A percentile compares a stretch with the other conserved stretches of the same genome.
These are phyloP conservation scores for Fusarium newnesense DNA, from an alignment of 2,329 filamentous ascomycete genomes.

Conservation along the genomic window DNA sequence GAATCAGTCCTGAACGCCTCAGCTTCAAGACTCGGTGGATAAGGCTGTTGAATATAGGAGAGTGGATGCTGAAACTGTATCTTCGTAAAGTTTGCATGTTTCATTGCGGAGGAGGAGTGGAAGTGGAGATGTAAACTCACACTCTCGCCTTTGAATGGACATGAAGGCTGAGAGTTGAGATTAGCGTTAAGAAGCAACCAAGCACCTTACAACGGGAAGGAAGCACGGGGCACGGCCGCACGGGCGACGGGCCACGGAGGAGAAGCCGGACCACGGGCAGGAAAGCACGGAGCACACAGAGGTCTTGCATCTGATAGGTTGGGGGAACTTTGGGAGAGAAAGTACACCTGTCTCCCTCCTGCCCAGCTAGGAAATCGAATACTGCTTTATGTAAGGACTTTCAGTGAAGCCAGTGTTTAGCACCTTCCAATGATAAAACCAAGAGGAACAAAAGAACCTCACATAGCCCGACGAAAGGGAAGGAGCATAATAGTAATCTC, in stretches of 20 bases:
- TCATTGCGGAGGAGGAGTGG: background rate
- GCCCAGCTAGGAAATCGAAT: conserved; percentile 35
- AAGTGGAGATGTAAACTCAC: background rate
- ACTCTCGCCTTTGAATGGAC: background rate
- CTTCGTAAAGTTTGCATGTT: background rate
- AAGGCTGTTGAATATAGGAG: too few species aligned
- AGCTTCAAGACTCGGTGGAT: background rate
- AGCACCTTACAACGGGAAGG: conserved; percentile 28
- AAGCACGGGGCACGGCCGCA: conserved; percentile 29
- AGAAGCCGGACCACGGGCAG: conserved; percentile 30
- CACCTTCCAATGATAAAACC: background rate
- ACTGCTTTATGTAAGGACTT: conserved; percentile 2
- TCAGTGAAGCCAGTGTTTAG: conserved; percentile 1
- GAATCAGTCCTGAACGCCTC: conserved; percentile 14
- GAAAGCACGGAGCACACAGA: conserved; percentile 30
- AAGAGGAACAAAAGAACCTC: conserved; percentile 9
- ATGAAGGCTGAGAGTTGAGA: conserved; percentile 8
- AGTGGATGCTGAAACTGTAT: background rate
- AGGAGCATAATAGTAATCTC: background rate
- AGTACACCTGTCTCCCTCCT: conserved; percentile 28
- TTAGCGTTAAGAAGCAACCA: conserved; percentile 21
- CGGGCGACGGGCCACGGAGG: conserved; percentile 26
- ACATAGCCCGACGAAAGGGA: background rate
- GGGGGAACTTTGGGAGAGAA: conserved; percentile 14
- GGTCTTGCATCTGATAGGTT: conserved; percentile 1